Base-by-base conservation (phyloP, 352 stramenopile genomes). In the Phytophthora multivora region DNA sequence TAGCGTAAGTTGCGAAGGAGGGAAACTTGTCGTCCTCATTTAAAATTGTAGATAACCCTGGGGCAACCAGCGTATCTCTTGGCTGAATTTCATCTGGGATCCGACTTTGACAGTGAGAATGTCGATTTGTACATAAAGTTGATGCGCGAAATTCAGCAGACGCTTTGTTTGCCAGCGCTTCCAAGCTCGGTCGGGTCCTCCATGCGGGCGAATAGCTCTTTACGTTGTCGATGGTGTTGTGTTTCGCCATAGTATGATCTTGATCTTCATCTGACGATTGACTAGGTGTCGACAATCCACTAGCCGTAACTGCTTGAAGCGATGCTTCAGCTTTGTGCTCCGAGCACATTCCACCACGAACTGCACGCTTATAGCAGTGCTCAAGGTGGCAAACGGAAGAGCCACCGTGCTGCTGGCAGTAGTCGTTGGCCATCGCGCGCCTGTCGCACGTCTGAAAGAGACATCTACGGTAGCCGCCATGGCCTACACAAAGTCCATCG, bases 391-490 rank as follows among this genome's bases (percentile, higher is more conserved):
- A 73, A 25, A 69, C 31, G 0, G 73, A 72, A 28, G 70, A 78
- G 8, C 74, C 77, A 41, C 77, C 77, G 47, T 87, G 77, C 13
- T 58, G 50, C 4, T 69, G 56, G 43, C 77, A 87, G 61, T 73
- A 79, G 21, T 79, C 65, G 28, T 79, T 83, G 7, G 70, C 47
- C 45, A 83, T 68, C n/a, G 75, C 69, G 7, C 75, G 76, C 23
- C 53, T 76, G 30, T 59, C 42, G 47, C 73, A 83, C 21, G 62
- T 69, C n/a, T 60, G 55, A 3, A 64, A 72, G 4, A 77, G 30
- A 56, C 78, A 87, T 57, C 66, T 62, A n/a, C 75, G 78, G 30
- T 76, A 85, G 10, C 78, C 78, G 13, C 78, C 78, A 36, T 85
- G 78, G 6, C 66, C 67, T 3, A 83, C 78, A 51, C 80, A 89